Evolutionary conservation across 192 early-diverging fungal species (phyloP), one percentile per base, ranked within the genome.

Genomic region (Mortierella antarctica): DNA sequence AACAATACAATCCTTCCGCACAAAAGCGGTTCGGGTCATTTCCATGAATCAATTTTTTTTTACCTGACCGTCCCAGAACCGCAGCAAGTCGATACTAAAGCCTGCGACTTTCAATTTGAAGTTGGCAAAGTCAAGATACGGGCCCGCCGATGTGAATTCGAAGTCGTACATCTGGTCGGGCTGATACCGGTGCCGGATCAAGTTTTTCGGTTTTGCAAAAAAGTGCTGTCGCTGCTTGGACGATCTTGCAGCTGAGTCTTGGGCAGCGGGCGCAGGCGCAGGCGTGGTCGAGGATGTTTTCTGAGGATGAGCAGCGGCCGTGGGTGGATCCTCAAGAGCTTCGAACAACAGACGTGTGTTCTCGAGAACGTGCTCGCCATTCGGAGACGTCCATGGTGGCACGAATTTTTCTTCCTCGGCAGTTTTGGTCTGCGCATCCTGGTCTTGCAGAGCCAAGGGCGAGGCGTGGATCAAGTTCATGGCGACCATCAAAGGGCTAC

Each of bases 71-170:
- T 79, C 48, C 7, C 65, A 57, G 4, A 45, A 54, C 57, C 61
- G 59, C 54, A 55, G 51, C 1, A 71, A 15, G 15, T 79, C 64
- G 7, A 79, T 6, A 52, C 23, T 67, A 12, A 71, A 15, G 1
- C 76, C 76, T 0, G 69, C 57, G n/a, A 79, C 14, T 64, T 62
- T 71, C 49, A 71, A 21, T 7, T 47, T 23, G 42, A 79, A 71
- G 12, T 18, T 57, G 0, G 69, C 17, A 8, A 48, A 62, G 42
- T 79, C 76, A 50, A 79, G 7, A 53, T 59, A 71, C 31, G 61
- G 49, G 10, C 66, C 65, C 45, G 51, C 61, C 10, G 31, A 31
- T 31, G 31, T 31, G 31, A 79, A 40, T 15, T 71, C 76, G 4
- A 79, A 55, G 6, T 52, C 64, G 47, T 79, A 79, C 4, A 66